A percentile compares a stretch with the other conserved stretches of the same genome.
phyloP scores from a whole-genome alignment of 768 basidiomycete genomes.

The Butyriboletus loyo region DNA sequence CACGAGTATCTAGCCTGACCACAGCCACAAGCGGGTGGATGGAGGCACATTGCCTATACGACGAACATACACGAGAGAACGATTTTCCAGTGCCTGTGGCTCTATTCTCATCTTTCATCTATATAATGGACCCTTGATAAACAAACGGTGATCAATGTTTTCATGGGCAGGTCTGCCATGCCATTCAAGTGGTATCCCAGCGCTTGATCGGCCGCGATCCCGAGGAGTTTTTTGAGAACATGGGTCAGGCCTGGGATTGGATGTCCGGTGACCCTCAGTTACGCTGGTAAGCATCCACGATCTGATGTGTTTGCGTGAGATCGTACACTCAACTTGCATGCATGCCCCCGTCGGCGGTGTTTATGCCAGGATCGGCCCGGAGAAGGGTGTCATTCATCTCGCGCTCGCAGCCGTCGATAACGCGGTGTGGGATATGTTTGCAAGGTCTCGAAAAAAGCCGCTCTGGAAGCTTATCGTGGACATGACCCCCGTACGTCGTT shows the following conservation, averaged over 20 bases:
- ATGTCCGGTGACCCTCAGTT: conserved; percentile 84
- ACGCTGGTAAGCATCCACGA: conserved; percentile 58
- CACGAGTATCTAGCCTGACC: background rate
- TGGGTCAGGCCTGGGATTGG: conserved; percentile 87
- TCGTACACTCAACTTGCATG: background rate
- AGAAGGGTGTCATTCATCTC: conserved; percentile 90
- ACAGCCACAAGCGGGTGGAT: background rate
- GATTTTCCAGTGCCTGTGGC: background rate
- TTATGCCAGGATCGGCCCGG: conserved; percentile 71
- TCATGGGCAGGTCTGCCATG: conserved; percentile 57
- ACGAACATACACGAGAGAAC: background rate
- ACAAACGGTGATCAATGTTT: background rate
- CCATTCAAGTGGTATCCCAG: conserved; percentile 74
- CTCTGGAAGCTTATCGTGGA: conserved; percentile 91
- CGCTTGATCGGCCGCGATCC: conserved; percentile 80
- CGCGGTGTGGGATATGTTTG: conserved; percentile 91
- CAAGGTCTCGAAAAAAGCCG: conserved; percentile 73
- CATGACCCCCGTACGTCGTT: conserved; percentile 64
- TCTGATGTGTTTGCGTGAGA: background rate
- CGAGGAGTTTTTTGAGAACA: conserved; percentile 78
- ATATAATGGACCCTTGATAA: background rate
- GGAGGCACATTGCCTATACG: background rate
- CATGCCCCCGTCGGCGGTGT: background rate
- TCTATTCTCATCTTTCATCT: background rate
- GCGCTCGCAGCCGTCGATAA: conserved; percentile 86